phyloP scores from a whole-genome alignment of 805 yeast species.

The Wickerhamomyces ciferrii region DNA sequence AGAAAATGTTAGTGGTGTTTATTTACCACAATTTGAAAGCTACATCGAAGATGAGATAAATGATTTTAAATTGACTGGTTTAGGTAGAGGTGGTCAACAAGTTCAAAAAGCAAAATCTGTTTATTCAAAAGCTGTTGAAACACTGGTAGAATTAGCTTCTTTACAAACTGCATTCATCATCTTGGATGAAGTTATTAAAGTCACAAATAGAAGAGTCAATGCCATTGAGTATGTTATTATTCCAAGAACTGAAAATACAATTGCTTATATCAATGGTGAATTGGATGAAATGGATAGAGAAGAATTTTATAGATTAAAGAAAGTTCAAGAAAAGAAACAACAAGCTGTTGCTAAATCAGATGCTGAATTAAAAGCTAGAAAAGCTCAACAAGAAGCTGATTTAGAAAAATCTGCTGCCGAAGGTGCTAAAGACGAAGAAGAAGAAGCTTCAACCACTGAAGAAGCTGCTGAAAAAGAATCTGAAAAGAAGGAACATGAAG shows the following conservation, averaged over 20 bases:
- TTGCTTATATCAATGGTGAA: slow-evolving; percentile 86
- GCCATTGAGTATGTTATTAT: slow-evolving; percentile 98
- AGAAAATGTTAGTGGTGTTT: slow-evolving; percentile 95
- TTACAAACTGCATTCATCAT: slow-evolving; percentile 95
- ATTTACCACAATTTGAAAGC: slow-evolving; percentile 87
- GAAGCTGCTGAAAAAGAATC: slow-evolving; percentile 17
- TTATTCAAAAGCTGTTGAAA: slow-evolving; percentile 94
- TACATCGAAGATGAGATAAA: slow-evolving; percentile 79
- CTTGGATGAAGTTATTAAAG: slow-evolving; percentile 95
- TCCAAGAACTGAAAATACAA: slow-evolving; percentile 96
- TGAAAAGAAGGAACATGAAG: slow-evolving; percentile 13
- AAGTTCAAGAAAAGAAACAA: slow-evolving; percentile 44
- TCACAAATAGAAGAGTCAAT: slow-evolving; percentile 96
- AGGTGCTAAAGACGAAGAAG: slow-evolving; percentile 7
- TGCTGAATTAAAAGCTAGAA: slow-evolving; percentile 24
- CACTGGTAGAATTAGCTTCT: slow-evolving; percentile 91
- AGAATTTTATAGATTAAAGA: slow-evolving; percentile 90
- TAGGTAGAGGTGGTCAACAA: slow-evolving; percentile 98
- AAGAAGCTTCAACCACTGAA: slow-evolving; percentile 16
- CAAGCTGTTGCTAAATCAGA: slow-evolving; percentile 23
- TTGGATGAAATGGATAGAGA: slow-evolving; percentile 97
- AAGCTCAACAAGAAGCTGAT: slow-evolving; percentile 13
- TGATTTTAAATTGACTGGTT: slow-evolving; percentile 93
- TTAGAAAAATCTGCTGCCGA: slow-evolving; percentile 20
- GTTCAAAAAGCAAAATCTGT: slow-evolving; percentile 91